Conservation (phyloP, 2,329 filamentous ascomycete genomes). For the Penicillium sp. region DNA sequence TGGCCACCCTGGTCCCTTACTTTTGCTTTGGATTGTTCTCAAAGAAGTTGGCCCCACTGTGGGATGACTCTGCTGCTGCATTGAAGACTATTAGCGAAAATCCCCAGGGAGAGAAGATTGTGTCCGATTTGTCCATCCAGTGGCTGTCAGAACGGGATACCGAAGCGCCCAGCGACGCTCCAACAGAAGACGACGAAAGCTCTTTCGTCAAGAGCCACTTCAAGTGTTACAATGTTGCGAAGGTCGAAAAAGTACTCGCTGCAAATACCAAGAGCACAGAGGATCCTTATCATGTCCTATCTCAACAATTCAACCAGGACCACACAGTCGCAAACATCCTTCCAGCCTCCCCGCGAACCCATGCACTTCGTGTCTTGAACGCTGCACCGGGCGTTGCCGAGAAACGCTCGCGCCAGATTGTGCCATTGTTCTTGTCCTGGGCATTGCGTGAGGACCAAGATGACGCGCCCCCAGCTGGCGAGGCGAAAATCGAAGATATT, state of each 20-base stretch:
- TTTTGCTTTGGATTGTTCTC: constrained; percentile 90
- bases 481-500: constrained; percentile 12
- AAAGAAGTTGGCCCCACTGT: constrained; percentile 77
- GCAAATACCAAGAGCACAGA: constrained; percentile 54
- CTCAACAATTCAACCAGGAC: constrained; percentile 61
- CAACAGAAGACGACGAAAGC: constrained; percentile 23
- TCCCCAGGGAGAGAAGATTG: constrained; percentile 67
- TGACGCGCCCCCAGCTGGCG: constrained; percentile 26
- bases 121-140: constrained; percentile 70
- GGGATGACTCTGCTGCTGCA: constrained; percentile 77
- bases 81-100: constrained; percentile 71
- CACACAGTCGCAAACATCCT: constrained; percentile 46
- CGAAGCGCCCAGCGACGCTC: constrained; percentile 21
- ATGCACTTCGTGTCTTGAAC: constrained; percentile 75
- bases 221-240: constrained; percentile 73
- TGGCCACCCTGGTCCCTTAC: constrained; percentile 69
- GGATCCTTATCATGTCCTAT: constrained; percentile 58
- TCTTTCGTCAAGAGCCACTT: constrained; percentile 55
- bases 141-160: constrained; percentile 61
- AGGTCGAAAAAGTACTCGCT: constrained; percentile 54
- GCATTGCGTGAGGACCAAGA: constrained; percentile 54
- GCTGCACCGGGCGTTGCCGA: constrained; percentile 75
- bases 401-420: constrained; percentile 76
- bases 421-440: constrained; percentile 85
- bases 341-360: constrained; percentile 60